Evolutionary conservation across 306 rosid species (phyloP).

Genomic region (Begonia masoniana): DNA sequence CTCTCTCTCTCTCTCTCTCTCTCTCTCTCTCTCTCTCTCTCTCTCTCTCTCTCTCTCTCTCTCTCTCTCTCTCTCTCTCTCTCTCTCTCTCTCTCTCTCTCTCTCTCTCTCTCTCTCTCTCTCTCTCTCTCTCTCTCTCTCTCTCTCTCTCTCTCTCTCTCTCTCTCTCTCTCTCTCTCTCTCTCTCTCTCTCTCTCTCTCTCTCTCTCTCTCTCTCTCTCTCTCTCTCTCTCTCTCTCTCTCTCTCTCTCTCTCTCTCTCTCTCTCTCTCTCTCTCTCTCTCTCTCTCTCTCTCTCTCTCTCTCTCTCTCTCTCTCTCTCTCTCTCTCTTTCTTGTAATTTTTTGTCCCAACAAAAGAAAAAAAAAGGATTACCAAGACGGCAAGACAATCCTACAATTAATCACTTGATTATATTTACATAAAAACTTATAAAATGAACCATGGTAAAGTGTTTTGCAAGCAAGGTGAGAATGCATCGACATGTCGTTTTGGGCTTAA

Average conservation of each 20-base stretch:
- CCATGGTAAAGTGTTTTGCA: no score
- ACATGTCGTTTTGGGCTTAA: no score
- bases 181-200: background rate
- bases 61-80: background rate
- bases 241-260: background rate
- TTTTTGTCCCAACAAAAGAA: no score
- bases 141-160: background rate
- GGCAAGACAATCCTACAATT: no score
- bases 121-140: background rate
- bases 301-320: background rate
- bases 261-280: background rate
- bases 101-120: background rate
- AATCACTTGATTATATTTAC: no score
- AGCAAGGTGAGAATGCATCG: no score
- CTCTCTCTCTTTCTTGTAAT: background rate
- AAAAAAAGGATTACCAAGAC: no score
- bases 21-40: background rate
- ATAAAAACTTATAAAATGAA: no score
- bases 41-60: background rate
- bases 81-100: background rate
- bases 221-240: background rate
- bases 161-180: background rate
- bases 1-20: background rate
- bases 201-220: background rate
- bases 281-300: background rate